These are phyloP conservation scores for Pythium folliculosum DNA, from an alignment of 352 stramenopile species.

Conservation along the genomic window DNA sequence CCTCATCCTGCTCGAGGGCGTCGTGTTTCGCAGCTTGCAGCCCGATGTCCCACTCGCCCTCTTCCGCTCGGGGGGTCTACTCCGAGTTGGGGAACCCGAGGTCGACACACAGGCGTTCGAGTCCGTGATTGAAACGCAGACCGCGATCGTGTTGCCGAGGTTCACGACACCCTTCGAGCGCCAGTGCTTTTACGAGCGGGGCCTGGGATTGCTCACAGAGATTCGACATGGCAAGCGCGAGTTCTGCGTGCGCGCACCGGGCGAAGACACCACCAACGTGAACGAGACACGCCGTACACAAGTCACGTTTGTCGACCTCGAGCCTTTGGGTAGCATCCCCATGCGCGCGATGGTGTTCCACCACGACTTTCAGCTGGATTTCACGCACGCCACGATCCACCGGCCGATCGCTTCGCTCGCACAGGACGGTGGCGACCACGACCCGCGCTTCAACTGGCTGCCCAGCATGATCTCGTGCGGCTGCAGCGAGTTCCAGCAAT, in stretches of 20 bases:
- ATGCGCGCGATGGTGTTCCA: conserved; percentile 38
- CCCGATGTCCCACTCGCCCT: background rate
- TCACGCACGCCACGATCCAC: conserved; percentile 29
- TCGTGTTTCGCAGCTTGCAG: background rate
- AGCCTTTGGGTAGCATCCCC: conserved; percentile 11
- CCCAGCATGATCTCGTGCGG: conserved; percentile 14
- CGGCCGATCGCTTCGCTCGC: conserved; percentile 33
- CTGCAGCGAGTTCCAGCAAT: conserved; percentile 16
- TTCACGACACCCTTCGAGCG: background rate
- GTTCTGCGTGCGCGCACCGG: conserved; percentile 3
- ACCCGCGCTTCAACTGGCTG: conserved; percentile 34
- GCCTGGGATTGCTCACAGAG: conserved; percentile 7
- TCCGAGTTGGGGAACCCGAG: background rate
- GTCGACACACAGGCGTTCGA: background rate
- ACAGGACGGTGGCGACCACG: conserved; percentile 38
- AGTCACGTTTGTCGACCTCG: conserved; percentile 30
- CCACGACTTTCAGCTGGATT: conserved; percentile 52
- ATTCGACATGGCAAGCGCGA: background rate
- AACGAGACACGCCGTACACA: background rate
- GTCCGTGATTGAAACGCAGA: conserved; percentile 5
- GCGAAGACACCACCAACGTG: too few species aligned
- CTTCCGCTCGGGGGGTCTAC: background rate
- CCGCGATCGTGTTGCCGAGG: background rate
- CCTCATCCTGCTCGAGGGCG: background rate
- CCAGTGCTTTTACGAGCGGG: conserved; percentile 14